phyloP scores from a whole-genome alignment of 2,329 filamentous ascomycete species.

The Ceratocystis cacaofunesta region DNA sequence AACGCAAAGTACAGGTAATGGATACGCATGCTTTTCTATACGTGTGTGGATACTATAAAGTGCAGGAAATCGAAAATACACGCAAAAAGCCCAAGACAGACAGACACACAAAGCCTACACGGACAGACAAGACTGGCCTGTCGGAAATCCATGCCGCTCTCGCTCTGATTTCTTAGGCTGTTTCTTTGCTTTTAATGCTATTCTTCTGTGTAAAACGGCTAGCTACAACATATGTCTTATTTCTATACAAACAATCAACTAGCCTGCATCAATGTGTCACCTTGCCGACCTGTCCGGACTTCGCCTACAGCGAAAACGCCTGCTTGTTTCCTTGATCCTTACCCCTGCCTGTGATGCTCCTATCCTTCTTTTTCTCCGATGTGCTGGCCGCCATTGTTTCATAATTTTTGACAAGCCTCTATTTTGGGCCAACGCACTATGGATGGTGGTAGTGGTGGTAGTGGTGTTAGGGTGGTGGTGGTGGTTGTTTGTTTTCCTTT shows the following conservation, averaged over 20 bases:
- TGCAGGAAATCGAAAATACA: no score
- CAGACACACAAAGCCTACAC: no score
- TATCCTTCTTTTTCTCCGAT: not conserved
- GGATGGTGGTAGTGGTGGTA: not conserved
- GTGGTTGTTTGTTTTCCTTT: not conserved
- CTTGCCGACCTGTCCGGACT: constrained; percentile 6
- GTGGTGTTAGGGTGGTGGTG: not conserved
- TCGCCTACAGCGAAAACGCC: constrained; percentile 5
- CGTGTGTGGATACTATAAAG: not conserved
- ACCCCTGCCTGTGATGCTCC: not conserved
- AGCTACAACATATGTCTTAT: no score
- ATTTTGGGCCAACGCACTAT: not conserved
- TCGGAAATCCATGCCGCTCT: no score
- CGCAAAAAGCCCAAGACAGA: no score
- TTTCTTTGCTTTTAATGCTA: no score
- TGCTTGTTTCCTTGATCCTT: constrained; percentile 1
- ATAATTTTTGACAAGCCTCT: constrained; percentile 2
- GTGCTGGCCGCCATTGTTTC: constrained; percentile 3
- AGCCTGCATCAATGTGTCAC: not conserved
- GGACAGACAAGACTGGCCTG: no score
- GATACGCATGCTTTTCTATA: not conserved
- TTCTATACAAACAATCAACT: not conserved
- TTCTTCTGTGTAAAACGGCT: no score
- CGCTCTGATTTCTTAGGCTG: no score
- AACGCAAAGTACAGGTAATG: not conserved